Conservation (phyloP, 2,329 filamentous ascomycete species). For the Thelonectria blattea region DNA sequence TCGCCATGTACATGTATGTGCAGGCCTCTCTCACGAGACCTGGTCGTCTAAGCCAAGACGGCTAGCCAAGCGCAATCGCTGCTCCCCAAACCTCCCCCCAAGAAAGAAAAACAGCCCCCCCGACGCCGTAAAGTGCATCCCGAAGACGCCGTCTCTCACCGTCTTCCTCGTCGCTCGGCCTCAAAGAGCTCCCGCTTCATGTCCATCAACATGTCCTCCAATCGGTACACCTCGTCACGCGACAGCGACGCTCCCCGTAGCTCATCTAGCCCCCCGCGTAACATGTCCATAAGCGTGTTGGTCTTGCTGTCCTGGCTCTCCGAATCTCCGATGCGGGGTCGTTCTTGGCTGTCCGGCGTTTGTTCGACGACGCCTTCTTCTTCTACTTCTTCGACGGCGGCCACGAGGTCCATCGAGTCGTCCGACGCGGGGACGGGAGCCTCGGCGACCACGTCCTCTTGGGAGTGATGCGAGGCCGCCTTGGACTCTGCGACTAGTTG, state of each 20-base stretch:
- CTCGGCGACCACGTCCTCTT: conserved; percentile 29
- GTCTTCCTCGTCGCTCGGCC: conserved; percentile 65
- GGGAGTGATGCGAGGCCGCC: conserved; percentile 45
- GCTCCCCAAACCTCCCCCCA: conserved; percentile 20
- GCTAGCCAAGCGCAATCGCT: conserved; percentile 8
- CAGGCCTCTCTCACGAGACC: conserved; percentile 24
- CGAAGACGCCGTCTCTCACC: conserved; percentile 34
- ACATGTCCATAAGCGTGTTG: conserved; percentile 40
- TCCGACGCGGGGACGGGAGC: conserved; percentile 18
- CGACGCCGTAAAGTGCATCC: conserved; percentile 30
- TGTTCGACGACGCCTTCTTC: conserved; percentile 3
- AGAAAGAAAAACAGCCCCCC: conserved; percentile 17
- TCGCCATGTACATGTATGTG: conserved; percentile 20
- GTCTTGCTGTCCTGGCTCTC: conserved; percentile 24
- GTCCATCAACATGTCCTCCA: conserved; percentile 82
- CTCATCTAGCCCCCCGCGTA: conserved; percentile 56
- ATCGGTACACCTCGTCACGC: conserved; percentile 68
- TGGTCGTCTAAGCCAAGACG: conserved; percentile 17
- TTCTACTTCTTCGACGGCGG: conserved; percentile 8
- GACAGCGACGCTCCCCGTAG: conserved; percentile 66
- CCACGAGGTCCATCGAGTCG: conserved; percentile 33
- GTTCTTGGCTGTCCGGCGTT: conserved; percentile 5
- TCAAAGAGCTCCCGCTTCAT: conserved; percentile 76
- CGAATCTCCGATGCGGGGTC: conserved; percentile 12
- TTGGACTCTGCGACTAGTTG: conserved; percentile 50